phyloP scores from a whole-genome alignment of 1,284 basidiomycete genomes.

The Trichosporon asahii region DNA sequence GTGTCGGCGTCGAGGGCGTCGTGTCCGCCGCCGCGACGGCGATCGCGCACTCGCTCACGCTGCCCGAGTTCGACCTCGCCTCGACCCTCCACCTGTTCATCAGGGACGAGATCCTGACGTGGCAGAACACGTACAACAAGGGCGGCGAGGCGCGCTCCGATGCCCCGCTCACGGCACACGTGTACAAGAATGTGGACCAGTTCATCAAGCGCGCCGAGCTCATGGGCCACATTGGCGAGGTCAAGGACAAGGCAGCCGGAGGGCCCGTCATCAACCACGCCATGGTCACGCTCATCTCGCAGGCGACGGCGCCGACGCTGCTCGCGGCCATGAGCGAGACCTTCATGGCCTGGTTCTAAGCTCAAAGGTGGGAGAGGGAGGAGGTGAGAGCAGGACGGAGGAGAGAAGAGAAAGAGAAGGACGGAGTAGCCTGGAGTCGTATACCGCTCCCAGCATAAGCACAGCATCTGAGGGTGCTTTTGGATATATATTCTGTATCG shows the following conservation, averaged over 20 bases:
- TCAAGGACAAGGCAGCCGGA: constrained; percentile 66
- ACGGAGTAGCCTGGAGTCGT: neutral
- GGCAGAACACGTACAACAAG: constrained; percentile 51
- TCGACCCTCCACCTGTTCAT: constrained; percentile 61
- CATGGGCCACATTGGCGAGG: constrained; percentile 53
- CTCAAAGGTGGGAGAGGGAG: neutral
- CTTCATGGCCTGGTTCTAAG: constrained; percentile 80
- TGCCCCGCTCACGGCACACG: constrained; percentile 63
- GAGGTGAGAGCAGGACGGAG: neutral
- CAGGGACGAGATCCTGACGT: constrained; percentile 67
- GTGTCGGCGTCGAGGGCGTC: constrained; percentile 84
- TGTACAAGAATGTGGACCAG: constrained; percentile 70
- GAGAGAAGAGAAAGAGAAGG: neutral
- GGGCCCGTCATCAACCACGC: constrained; percentile 68
- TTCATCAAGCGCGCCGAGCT: constrained; percentile 58
- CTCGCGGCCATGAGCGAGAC: constrained; percentile 60
- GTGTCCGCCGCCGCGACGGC: constrained; percentile 84
- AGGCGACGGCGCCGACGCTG: constrained; percentile 56
- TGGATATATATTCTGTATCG: neutral
- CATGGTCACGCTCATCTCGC: constrained; percentile 75
- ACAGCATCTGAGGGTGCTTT: too few species aligned
- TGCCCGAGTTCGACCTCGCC: constrained; percentile 72
- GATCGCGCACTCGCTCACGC: constrained; percentile 82
- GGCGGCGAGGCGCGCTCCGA: constrained; percentile 54
- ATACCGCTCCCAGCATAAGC: constrained; percentile 3